phyloP scores from a whole-genome alignment of 1,284 basidiomycete genomes.

The Rhodotorula mucilaginosa region DNA sequence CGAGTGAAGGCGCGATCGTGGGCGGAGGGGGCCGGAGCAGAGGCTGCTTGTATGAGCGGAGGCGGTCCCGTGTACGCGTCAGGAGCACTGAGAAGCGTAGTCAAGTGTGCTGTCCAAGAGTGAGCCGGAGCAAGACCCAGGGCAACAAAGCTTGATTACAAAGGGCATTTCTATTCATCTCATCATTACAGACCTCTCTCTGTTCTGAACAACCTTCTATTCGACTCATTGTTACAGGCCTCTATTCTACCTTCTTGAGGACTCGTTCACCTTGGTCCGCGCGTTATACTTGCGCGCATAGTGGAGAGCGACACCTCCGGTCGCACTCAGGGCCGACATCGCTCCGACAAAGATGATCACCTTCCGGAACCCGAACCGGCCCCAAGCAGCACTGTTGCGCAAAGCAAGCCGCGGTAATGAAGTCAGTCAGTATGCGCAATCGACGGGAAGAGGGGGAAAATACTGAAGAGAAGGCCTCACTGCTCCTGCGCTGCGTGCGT shows the following conservation, averaged over 20 bases:
- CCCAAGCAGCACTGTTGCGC: conserved; percentile 15
- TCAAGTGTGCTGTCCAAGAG: too few relatives aligned
- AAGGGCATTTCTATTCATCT: too few relatives aligned
- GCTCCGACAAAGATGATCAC: conserved; percentile 34
- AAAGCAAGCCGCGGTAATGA: not conserved
- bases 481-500: not conserved
- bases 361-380: conserved; percentile 23
- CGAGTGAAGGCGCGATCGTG: conserved; percentile 21
- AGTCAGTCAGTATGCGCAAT: too few relatives aligned
- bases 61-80: not conserved
- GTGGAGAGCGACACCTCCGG: not conserved
- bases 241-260: too few relatives aligned
- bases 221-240: too few relatives aligned
- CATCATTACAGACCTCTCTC: too few relatives aligned
- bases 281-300: not conserved
- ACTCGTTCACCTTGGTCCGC: not conserved
- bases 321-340: conserved; percentile 10
- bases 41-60: not conserved
- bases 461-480: conserved; percentile 8
- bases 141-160: not conserved
- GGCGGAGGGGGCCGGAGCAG: not conserved
- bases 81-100: not conserved
- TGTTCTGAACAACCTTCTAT: too few relatives aligned
- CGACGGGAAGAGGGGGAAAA: not conserved
- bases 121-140: not conserved